Evolutionary conservation across 495 filamentous ascomycete genomes (phyloP).

Genomic region (Penicillium longicatenatum): DNA sequence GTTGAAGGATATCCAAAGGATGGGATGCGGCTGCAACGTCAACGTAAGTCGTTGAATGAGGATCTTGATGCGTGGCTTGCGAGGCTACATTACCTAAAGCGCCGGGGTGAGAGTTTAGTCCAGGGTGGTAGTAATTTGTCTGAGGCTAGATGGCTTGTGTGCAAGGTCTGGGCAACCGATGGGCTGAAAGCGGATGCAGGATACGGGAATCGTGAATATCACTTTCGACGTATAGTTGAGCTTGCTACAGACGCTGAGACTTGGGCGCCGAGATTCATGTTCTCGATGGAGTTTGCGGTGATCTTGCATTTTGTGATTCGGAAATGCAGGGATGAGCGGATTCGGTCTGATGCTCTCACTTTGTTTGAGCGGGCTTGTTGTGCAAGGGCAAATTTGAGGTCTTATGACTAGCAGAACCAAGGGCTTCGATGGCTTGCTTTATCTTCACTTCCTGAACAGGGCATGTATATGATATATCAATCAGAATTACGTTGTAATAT

Average conservation of each 20-base stretch:
- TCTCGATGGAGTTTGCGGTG: background rate
- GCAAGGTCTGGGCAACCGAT: background rate
- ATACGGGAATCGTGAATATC: background rate
- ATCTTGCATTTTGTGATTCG: background rate
- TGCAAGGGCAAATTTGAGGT: background rate
- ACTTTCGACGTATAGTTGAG: background rate
- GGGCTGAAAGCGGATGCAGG: background rate
- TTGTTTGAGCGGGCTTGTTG: background rate
- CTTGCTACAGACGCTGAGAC: background rate
- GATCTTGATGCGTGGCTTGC: background rate
- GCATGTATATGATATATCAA: too few relatives aligned
- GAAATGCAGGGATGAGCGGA: slow-evolving; percentile 1
- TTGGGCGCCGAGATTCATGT: background rate
- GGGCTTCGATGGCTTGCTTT: too few relatives aligned
- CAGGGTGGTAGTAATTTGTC: background rate
- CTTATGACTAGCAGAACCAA: too few relatives aligned
- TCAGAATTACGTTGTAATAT: too few relatives aligned
- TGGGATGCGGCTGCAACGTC: background rate
- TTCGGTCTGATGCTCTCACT: background rate
- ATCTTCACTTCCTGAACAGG: too few relatives aligned
- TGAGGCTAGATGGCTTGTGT: background rate
- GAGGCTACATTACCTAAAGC: background rate
- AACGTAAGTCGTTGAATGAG: background rate
- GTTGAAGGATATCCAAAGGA: background rate
- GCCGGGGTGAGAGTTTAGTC: background rate